Percentiles rank a stretch among this genome's conserved stretches.
Conservation (phyloP, 2,329 filamentous ascomycete genomes). For the Aspergillus fijiensis region DNA sequence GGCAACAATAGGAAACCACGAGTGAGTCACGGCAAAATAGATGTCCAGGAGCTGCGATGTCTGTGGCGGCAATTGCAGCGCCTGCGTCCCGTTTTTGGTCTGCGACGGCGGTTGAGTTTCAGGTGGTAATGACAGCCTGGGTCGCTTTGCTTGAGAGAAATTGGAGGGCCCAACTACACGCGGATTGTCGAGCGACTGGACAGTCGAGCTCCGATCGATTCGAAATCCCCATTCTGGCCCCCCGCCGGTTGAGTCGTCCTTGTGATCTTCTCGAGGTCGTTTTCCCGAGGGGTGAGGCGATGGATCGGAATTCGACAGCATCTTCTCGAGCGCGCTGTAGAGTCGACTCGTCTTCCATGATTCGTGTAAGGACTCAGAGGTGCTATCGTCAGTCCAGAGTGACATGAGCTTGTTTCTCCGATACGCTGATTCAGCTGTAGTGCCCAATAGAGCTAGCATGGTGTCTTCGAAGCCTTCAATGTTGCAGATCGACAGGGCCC, state of each 20-base stretch:
- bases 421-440: conserved; percentile 31
- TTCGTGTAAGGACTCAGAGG: conserved; percentile 45
- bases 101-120: conserved; percentile 13
- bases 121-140: conserved; percentile 24
- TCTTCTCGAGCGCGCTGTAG: conserved; percentile 41
- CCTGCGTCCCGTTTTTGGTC: conserved; percentile 8
- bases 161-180: conserved; percentile 29
- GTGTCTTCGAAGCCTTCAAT: conserved; percentile 46
- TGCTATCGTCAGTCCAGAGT: conserved; percentile 41
- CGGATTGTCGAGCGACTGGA: conserved; percentile 30
- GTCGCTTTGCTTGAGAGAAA: conserved; percentile 29
- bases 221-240: conserved; percentile 34
- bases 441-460: conserved; percentile 41
- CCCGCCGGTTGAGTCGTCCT: conserved; percentile 17
- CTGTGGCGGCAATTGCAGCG: conserved; percentile 48
- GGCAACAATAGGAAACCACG: conserved; percentile 60
- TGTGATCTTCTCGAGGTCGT: conserved; percentile 34
- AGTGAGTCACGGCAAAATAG: conserved; percentile 59
- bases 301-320: conserved; percentile 38
- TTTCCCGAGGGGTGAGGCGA: conserved; percentile 28
- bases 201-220: conserved; percentile 28
- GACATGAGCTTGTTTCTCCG: conserved; percentile 37
- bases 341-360: conserved; percentile 46
- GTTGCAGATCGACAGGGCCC: conserved; percentile 46
- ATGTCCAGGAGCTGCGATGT: conserved; percentile 55